Base-by-base conservation (phyloP, 331 rosid species). In the Quercus lobata region DNA sequence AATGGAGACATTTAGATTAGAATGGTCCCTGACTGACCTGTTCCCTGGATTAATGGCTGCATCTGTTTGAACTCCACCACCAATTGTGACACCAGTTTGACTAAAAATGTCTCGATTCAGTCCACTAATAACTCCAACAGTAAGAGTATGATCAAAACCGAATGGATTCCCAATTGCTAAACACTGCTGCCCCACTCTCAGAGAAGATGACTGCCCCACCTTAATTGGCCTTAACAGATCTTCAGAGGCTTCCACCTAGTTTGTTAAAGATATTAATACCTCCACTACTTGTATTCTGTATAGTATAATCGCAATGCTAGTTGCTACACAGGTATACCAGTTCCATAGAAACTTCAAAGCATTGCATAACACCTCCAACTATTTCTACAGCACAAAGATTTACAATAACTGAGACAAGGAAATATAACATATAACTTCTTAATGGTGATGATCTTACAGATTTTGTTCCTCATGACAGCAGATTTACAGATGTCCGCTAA, bases 81-180 rank as follows among this genome's bases (percentile, higher is more conserved):
- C 94, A 75, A 95, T 95, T 82, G 98, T 93, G 80, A 93, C 99
- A 56, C 99, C 99, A 4, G 94, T 81, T 86, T 90, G 92, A 87
- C 99, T 91, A 62, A 85, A 90, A 58, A 95, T 93, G 81, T 95
- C 99, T 69, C 97, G 91, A 58, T 95, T 87, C 74, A 95, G 87
- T 77, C 99, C 97, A n/a, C 99, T 91, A 18, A 95, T 88, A 57
- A 95, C 96, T 44, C 98, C 98, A 68, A 90, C 97, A 8, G 99
- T 93, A 74, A 95, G 97, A 71, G 99, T 93, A 76, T 95, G 99
- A 89, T 93, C 98, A 57, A 95, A 95, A 69, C 99, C 99, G 85
- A 95, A 95, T 24, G 99, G 99, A 81, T 95, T 95, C 75, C 99
- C 99, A 79, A 93, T 95, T 61, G 99, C 97, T 89, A 95, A 90